Evolutionary conservation across 352 stramenopile genomes (phyloP).

Genomic region (Aphanomyces astaci): DNA sequence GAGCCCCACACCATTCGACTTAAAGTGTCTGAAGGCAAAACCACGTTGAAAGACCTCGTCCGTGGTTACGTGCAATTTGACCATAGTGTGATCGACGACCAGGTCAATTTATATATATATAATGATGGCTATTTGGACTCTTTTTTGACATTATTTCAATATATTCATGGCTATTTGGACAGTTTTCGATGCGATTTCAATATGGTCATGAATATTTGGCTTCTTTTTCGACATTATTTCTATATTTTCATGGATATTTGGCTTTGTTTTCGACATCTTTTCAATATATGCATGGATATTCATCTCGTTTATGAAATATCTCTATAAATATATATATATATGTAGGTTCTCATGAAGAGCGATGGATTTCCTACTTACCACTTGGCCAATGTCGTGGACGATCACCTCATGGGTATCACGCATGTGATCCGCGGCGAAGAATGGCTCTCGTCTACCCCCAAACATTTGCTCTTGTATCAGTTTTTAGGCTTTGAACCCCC

Average conservation of each 20-base stretch:
- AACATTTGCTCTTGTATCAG: conserved; percentile 88
- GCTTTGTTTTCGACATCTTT: too few species aligned
- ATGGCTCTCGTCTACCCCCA: conserved; percentile 87
- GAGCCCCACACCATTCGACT: conserved; percentile 91
- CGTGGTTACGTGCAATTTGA: conserved; percentile 90
- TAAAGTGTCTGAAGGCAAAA: conserved; percentile 89
- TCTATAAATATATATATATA: too few species aligned
- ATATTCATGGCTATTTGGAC: too few species aligned
- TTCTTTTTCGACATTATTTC: too few species aligned
- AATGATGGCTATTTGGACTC: too few species aligned
- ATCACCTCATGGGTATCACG: conserved; percentile 95
- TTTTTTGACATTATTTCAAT: too few species aligned
- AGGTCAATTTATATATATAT: too few species aligned
- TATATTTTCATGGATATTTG: too few species aligned
- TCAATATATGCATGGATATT: too few species aligned
- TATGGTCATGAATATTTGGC: too few species aligned
- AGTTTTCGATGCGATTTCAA: too few species aligned
- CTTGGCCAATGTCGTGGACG: conserved; percentile 92
- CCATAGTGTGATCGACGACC: conserved; percentile 83
- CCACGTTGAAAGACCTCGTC: conserved; percentile 93
- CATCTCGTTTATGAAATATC: too few species aligned
- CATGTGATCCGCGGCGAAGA: conserved; percentile 96
- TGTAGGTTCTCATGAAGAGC: conserved; percentile 80
- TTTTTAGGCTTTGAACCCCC: conserved; percentile 68
- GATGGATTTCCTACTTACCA: conserved; percentile 92